Conservation (phyloP, 169 alveolate species). For the Blepharisma undulans region DNA sequence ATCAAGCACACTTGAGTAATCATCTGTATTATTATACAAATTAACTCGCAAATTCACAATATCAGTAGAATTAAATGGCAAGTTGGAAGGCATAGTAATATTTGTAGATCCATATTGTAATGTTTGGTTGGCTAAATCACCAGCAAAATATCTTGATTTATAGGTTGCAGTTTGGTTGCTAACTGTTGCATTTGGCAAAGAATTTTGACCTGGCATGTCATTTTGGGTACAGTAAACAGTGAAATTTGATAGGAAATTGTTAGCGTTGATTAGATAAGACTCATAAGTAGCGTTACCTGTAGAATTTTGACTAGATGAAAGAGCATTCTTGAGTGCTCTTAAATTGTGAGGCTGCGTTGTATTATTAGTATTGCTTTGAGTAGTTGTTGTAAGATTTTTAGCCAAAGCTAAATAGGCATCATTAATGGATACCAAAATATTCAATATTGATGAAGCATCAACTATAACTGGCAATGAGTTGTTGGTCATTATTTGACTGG, state of each 20-base stretch:
- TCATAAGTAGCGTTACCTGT: neutral
- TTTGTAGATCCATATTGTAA: neutral
- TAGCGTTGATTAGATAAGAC: neutral
- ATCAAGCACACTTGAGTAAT: neutral
- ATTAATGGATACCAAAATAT: neutral
- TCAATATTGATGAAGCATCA: neutral
- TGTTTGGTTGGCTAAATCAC: too few relatives aligned
- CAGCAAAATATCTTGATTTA: neutral
- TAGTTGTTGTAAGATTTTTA: neutral
- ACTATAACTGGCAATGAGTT: neutral
- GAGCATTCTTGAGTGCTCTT: neutral
- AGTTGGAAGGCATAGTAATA: neutral
- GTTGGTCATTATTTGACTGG: neutral
- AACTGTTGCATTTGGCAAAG: neutral
- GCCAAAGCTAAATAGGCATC: neutral
- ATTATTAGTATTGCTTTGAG: neutral
- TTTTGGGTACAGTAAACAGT: neutral
- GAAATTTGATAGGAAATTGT: too few relatives aligned
- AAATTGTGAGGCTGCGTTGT: neutral
- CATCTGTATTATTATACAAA: neutral
- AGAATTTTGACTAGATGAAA: neutral
- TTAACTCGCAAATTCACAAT: neutral
- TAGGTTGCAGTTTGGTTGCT: neutral
- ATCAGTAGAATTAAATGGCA: neutral
- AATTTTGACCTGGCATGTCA: neutral